A percentile compares a stretch with the other conserved stretches of the same genome.
Evolutionary conservation across 176 grass and related monocot genomes (phyloP).

Genomic region (Ampelocalamus luodianensis): DNA sequence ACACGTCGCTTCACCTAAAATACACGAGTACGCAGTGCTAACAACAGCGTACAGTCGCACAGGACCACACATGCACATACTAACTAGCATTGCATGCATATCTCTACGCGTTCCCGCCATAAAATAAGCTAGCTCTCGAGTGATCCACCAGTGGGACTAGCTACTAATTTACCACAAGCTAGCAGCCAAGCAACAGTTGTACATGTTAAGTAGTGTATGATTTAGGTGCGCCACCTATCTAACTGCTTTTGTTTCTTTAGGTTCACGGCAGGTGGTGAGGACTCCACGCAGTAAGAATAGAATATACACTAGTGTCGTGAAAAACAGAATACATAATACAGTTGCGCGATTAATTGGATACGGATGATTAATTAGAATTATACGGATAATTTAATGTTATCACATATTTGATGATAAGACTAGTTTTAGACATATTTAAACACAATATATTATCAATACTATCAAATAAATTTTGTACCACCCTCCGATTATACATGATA

Average conservation of each 20-base stretch:
- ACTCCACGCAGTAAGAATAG: conserved; percentile 17
- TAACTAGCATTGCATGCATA: not conserved
- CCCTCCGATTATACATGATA: no score
- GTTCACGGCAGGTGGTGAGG: conserved; percentile 10
- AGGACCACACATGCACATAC: not conserved
- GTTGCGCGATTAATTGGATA: no score
- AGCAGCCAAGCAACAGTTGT: no score
- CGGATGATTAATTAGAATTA: no score
- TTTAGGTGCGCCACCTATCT: conserved; percentile 10
- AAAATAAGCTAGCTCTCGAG: not conserved
- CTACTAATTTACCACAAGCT: not conserved
- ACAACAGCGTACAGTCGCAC: not conserved
- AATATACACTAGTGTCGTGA: not conserved
- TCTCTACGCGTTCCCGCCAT: conserved; percentile 13
- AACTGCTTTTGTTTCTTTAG: conserved; percentile 37
- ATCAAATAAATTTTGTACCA: no score
- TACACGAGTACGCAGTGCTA: not conserved
- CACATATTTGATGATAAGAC: no score
- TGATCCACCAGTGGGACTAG: no score
- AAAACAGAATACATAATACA: no score
- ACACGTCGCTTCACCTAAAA: not conserved
- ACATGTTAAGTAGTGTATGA: not conserved
- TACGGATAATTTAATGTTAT: no score
- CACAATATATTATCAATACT: no score
- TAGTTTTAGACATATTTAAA: no score